Conservation (phyloP, 768 basidiomycete genomes). For the Pholiota conissans region DNA sequence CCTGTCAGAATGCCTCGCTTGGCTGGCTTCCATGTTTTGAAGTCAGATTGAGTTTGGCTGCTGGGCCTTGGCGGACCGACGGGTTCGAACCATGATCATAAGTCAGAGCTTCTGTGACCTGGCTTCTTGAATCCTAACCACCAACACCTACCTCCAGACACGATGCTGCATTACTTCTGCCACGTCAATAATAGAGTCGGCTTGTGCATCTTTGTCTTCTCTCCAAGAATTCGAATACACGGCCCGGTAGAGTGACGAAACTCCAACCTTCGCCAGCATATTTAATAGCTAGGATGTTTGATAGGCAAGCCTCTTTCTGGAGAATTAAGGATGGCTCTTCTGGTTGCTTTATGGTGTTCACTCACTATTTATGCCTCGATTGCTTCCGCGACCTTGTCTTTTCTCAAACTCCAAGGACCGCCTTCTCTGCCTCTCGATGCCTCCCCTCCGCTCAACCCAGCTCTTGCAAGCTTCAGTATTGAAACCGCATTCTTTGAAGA, state of each 20-base stretch:
- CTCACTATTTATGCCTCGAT: neutral
- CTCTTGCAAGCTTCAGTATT: slow-evolving; percentile 53
- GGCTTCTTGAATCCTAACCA: no score
- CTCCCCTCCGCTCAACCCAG: slow-evolving; percentile 41
- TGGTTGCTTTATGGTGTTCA: neutral
- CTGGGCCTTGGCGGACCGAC: no score
- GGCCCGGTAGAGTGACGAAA: neutral
- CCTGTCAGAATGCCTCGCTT: no score
- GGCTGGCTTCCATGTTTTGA: no score
- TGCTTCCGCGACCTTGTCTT: slow-evolving; percentile 13
- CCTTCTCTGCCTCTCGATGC: slow-evolving; percentile 42
- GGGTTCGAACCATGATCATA: no score
- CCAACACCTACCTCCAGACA: neutral
- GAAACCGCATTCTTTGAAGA: slow-evolving; percentile 56
- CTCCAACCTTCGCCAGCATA: neutral
- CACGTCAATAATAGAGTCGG: neutral
- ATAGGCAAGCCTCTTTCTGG: neutral
- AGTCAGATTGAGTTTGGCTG: no score
- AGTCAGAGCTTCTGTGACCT: no score
- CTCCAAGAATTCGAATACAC: neutral
- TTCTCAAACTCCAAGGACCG: slow-evolving; percentile 39
- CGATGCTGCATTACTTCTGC: neutral
- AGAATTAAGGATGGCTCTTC: neutral
- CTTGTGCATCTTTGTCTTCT: neutral
- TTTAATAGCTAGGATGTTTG: neutral